A percentile compares a stretch with the other conserved stretches of the same genome.
phyloP scores from a whole-genome alignment of 306 rosid species.

The Glycyrrhiza uralensis region DNA sequence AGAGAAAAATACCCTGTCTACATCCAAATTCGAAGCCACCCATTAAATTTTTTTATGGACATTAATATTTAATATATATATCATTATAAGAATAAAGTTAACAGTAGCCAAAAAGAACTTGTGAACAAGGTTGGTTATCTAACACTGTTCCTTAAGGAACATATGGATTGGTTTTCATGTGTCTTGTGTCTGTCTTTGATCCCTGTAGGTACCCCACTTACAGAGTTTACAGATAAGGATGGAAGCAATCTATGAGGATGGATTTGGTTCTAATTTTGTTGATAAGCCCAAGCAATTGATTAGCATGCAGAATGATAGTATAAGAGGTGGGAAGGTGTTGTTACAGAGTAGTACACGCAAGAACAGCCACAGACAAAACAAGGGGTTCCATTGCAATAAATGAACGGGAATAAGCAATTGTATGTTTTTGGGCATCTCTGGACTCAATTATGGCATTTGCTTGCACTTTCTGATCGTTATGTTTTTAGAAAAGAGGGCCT shows the following conservation, averaged over 20 bases:
- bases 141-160: background rate
- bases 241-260: background rate
- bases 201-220: background rate
- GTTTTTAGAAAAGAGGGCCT: conserved; percentile 41
- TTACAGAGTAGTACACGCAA: background rate
- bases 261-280: background rate
- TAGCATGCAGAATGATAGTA: background rate
- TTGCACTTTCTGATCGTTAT: conserved; percentile 22
- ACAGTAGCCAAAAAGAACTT: background rate
- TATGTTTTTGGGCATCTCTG: conserved; percentile 24
- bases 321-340: background rate
- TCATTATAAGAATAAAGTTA: background rate
- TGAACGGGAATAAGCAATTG: conserved; percentile 30
- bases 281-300: background rate
- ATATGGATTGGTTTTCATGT: background rate
- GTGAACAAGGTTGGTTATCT: background rate
- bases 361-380: conserved; percentile 25
- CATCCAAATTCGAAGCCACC: background rate
- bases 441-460: conserved; percentile 31
- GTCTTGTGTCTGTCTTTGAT: background rate
- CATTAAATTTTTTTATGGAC: background rate
- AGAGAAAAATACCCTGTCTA: background rate
- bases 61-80: background rate
- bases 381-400: conserved; percentile 28
- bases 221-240: background rate